Conservation (phyloP, 2,329 filamentous ascomycete genomes). For the Dryadomyces quercus-mongolicae region DNA sequence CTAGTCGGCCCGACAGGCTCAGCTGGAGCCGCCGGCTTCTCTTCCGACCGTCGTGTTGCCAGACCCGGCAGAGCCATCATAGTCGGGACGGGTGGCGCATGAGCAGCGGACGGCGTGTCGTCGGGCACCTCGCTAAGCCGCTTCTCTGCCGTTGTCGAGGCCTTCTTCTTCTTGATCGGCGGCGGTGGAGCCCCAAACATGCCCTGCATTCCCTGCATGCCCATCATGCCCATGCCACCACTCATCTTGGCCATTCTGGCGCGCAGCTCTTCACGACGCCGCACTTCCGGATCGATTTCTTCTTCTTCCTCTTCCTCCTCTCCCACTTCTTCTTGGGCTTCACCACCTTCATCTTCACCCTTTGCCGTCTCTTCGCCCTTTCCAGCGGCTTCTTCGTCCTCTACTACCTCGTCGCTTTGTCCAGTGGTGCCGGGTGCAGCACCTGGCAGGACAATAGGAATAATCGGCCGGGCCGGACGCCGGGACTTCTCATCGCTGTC, state of each 20-base stretch:
- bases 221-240: slow-evolving; percentile 91
- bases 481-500: slow-evolving; percentile 54
- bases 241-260: slow-evolving; percentile 98
- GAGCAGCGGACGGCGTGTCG: slow-evolving; percentile 28
- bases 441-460: slow-evolving; percentile 6
- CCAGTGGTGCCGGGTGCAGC: background rate
- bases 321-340: slow-evolving; percentile 33
- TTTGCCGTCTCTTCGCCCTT: background rate
- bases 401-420: background rate
- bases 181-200: slow-evolving; percentile 68
- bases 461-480: slow-evolving; percentile 9
- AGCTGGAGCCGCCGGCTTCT: slow-evolving; percentile 20
- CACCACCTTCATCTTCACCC: background rate
- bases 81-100: slow-evolving; percentile 41
- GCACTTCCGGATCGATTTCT: slow-evolving; percentile 77
- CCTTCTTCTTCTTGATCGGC: slow-evolving; percentile 47
- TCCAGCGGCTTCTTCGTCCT: background rate
- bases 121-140: slow-evolving; percentile 30
- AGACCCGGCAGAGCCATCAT: slow-evolving; percentile 64
- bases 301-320: slow-evolving; percentile 67
- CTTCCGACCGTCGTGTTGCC: slow-evolving; percentile 39
- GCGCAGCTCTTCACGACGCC: slow-evolving; percentile 74
- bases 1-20: background rate
- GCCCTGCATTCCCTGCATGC: slow-evolving; percentile 70
- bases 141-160: slow-evolving; percentile 22